Base-by-base conservation (phyloP, 495 filamentous ascomycete species). In the Parachaetomium inaequale region DNA sequence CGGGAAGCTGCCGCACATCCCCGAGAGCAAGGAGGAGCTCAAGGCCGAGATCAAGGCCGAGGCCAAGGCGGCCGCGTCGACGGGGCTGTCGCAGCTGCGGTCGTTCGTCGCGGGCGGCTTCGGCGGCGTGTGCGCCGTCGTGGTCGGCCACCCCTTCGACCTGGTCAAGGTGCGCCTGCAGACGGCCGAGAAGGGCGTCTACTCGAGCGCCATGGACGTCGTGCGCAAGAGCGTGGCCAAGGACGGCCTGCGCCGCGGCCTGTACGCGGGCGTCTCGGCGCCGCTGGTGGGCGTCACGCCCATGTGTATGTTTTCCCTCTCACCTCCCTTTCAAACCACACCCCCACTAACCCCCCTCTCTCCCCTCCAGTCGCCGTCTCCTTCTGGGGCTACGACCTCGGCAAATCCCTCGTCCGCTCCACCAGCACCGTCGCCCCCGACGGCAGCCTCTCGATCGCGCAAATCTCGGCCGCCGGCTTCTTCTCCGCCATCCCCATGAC, bases 401-500 rank as follows among this genome's bases (percentile, higher is more conserved):
- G 94, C 76, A 96, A 99, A 76, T 79, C 83, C 58, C 81, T 99
- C 66, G 90, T 98, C 54, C 82, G 85, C 66, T 78, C 74, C 58
- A 74, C 89, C 63, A 88, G 87, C 45, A 81, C 80, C 7, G 85
- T 92, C 31, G 72, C 84, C 21, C 77, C 88, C 70, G 82, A 88
- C 74, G 79, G 82, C 68, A 79, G 76, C 62, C 87, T 90, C 76
- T 87, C 87, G 23, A 90, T 96, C 70, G 88, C 82, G 26, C 94
- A 98, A 74, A 88, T 95, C 79, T 92, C 91, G 31, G 84, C 89
- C 26, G 94, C 94, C 14, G 94, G 94, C 57, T 96, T 96, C 85
- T 96, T 98, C 86, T 93, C 89, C 67, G 94, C 94, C 50, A 91
- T 98, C 62, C 94, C 94, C 66, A 96, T 96, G 92, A 98, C 95